A percentile compares a stretch with the other conserved stretches of the same genome.
phyloP scores from a whole-genome alignment of 106 monocot species.

The Allium fistulosum region DNA sequence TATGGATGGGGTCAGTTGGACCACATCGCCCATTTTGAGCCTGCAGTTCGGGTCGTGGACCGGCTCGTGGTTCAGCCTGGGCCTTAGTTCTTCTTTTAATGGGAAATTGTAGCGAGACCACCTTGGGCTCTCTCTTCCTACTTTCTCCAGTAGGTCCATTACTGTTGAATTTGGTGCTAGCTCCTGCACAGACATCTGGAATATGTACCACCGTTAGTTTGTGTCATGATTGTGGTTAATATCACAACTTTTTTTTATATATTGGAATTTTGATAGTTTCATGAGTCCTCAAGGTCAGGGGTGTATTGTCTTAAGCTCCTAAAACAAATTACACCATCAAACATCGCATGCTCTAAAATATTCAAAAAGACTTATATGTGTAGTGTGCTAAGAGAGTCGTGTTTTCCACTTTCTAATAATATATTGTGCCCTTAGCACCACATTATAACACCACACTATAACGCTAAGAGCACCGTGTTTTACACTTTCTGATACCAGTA shows the following conservation, averaged over 20 bases:
- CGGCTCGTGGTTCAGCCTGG: conserved; percentile 41
- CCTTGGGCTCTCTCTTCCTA: conserved; percentile 22
- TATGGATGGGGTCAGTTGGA: conserved; percentile 51
- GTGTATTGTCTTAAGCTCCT: no score
- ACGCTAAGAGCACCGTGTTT: no score
- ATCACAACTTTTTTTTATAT: not conserved
- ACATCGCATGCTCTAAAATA: no score
- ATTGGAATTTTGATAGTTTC: not conserved
- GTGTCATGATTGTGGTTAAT: not conserved
- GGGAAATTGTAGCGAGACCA: conserved; percentile 27
- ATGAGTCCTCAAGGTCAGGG: not conserved
- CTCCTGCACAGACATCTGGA: conserved; percentile 82
- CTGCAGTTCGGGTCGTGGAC: conserved; percentile 25
- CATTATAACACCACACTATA: no score
- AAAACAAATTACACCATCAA: no score
- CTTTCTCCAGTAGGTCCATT: conserved; percentile 45
- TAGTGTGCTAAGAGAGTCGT: no score
- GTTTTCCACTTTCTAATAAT: no score
- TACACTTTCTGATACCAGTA: no score
- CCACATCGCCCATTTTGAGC: conserved; percentile 74
- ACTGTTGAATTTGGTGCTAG: conserved; percentile 59
- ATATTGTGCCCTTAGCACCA: no score
- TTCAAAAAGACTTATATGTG: no score
- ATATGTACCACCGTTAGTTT: not conserved
- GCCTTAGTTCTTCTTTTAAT: conserved; percentile 57